Conservation (phyloP, 78 protist genomes). For the Dictyostelium brefeldianum region DNA sequence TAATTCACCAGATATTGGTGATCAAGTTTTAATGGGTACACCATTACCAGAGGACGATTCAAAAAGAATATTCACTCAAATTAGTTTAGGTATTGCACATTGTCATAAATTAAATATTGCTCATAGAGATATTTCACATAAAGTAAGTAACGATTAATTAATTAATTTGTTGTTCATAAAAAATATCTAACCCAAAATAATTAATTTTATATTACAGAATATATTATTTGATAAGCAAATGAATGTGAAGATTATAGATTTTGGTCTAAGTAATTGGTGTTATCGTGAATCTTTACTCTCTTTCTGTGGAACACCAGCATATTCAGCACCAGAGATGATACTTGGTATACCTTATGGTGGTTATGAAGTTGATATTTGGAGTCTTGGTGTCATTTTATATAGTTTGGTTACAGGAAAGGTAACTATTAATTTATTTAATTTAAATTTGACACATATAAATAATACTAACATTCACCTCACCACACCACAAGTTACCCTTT, state of each 20-base stretch:
- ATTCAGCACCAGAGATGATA: constrained; percentile 90
- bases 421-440: too few species aligned
- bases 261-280: constrained; percentile 80
- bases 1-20: constrained; percentile 14
- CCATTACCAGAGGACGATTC: constrained; percentile 85
- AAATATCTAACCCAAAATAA: neutral
- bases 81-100: constrained; percentile 82
- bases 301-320: constrained; percentile 75
- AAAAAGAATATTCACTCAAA: constrained; percentile 79
- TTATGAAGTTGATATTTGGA: constrained; percentile 84
- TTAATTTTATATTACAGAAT: constrained; percentile 21
- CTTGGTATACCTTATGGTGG: constrained; percentile 73
- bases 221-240: constrained; percentile 63
- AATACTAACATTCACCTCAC: too few species aligned
- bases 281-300: neutral
- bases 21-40: constrained; percentile 32
- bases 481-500: constrained; percentile 73
- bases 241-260: constrained; percentile 86
- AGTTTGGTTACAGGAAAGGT: constrained; percentile 48
- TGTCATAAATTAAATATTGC: constrained; percentile 81
- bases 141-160: constrained; percentile 20
- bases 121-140: constrained; percentile 69
- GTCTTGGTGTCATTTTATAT: constrained; percentile 74
- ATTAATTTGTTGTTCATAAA: neutral
- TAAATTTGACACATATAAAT: too few species aligned